Percentiles rank a stretch among this genome's conserved stretches.
Evolutionary conservation across 129 eudicot species (phyloP).

Genomic region (Erigeron canadensis): DNA sequence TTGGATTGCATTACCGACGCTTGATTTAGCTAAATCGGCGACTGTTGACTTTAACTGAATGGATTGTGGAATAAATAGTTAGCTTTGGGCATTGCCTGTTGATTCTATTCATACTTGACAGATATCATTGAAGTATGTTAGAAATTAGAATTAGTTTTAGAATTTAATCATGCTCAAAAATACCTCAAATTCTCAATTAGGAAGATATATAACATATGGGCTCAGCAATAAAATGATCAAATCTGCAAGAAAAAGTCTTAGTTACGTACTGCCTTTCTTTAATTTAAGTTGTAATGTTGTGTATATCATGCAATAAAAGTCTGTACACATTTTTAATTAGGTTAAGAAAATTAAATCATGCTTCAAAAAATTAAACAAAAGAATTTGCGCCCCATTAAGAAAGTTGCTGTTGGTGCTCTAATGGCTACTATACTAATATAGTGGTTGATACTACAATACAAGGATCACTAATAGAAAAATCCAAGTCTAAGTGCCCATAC

Average conservation of each 20-base stretch:
- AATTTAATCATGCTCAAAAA: neutral
- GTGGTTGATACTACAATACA: constrained; percentile 37
- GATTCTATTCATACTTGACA: no score
- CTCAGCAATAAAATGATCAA: no score
- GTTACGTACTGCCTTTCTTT: no score
- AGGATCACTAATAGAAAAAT: constrained; percentile 22
- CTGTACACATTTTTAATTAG: constrained; percentile 8
- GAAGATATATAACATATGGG: no score
- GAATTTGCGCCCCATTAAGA: constrained; percentile 14
- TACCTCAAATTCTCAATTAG: neutral
- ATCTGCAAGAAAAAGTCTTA: no score
- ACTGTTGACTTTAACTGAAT: no score
- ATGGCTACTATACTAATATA: constrained; percentile 37
- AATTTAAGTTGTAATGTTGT: neutral
- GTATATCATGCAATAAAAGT: constrained; percentile 6
- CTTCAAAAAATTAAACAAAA: neutral
- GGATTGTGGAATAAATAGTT: no score
- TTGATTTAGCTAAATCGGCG: no score
- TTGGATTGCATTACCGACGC: no score
- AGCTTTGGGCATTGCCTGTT: no score
- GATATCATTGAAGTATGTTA: no score
- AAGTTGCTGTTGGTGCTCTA: constrained; percentile 24
- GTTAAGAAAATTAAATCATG: neutral
- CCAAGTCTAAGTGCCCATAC: constrained; percentile 33
- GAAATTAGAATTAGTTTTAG: no score